Evolutionary conservation across 164 flowering plant species (phyloP).

Genomic region (Nymphaea thermarum): DNA sequence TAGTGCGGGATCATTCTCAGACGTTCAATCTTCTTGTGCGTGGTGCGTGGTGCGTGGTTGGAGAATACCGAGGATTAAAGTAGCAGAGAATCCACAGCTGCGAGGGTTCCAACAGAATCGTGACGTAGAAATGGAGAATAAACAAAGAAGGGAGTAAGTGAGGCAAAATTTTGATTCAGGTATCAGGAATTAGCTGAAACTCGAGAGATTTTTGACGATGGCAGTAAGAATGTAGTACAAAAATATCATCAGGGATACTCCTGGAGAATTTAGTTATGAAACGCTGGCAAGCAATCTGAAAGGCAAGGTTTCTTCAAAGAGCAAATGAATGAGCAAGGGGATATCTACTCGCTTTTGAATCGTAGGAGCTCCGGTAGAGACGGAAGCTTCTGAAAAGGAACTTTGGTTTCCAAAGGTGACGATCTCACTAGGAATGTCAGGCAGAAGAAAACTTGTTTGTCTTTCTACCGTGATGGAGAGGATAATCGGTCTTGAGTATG

Average conservation of each 20-base stretch:
- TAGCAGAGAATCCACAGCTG: not conserved
- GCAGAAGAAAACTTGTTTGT: not conserved
- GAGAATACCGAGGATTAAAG: not conserved
- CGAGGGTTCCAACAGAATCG: not conserved
- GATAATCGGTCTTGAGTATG: not conserved
- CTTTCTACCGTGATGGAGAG: not conserved
- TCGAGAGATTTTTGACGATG: not conserved
- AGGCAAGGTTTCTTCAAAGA: not conserved
- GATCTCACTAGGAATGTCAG: not conserved
- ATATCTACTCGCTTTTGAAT: not conserved
- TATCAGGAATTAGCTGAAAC: not conserved
- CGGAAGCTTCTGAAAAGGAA: not conserved
- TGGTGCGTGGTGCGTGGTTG: not conserved
- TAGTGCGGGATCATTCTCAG: not conserved
- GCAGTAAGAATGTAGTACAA: not conserved
- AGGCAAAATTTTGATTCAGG: not conserved
- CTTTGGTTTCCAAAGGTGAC: not conserved
- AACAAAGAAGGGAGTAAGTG: not conserved
- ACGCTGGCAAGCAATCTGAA: not conserved
- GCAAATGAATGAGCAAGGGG: not conserved
- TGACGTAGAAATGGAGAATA: not conserved
- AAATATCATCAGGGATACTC: not conserved
- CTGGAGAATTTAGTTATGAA: not conserved
- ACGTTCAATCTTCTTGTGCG: not conserved
- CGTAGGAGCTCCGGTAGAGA: not conserved